Conservation (phyloP, 1,284 basidiomycete genomes). For the Trametes sp. region DNA sequence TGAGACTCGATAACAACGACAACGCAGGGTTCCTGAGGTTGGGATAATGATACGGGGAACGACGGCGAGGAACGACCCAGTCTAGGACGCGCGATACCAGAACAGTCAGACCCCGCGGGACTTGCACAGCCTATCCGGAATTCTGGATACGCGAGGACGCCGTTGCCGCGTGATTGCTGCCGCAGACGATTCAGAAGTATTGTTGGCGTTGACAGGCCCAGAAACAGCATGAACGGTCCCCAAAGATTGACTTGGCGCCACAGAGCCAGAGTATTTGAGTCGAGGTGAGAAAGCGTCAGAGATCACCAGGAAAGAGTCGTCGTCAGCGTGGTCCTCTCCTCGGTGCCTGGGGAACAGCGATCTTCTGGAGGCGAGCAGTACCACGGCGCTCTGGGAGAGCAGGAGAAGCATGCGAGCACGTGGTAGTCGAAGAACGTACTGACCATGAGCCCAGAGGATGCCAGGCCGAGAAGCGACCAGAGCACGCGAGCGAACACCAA, state of each 20-base stretch:
- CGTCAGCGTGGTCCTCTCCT: neutral
- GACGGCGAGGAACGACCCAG: neutral
- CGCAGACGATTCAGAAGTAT: neutral
- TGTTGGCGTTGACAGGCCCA: neutral
- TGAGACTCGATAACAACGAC: too few relatives aligned
- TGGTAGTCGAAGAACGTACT: constrained; percentile 10
- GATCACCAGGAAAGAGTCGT: neutral
- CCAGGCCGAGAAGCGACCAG: constrained; percentile 26
- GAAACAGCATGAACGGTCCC: constrained; percentile 5
- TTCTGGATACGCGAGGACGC: constrained; percentile 32
- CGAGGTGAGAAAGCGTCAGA: constrained; percentile 12
- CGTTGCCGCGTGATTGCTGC: neutral
- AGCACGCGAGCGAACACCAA: constrained; percentile 19
- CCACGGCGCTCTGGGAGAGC: constrained; percentile 22
- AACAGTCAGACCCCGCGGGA: constrained; percentile 3
- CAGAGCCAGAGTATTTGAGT: constrained; percentile 11
- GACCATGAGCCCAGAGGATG: constrained; percentile 38
- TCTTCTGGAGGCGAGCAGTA: constrained; percentile 22
- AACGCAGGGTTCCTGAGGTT: neutral
- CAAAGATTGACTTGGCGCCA: constrained; percentile 1
- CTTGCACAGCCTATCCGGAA: constrained; percentile 20
- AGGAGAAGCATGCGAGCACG: constrained; percentile 1
- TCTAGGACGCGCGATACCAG: neutral
- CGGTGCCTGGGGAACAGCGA: constrained; percentile 5
- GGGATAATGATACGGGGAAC: neutral